These are phyloP conservation scores for Rutstroemia sp. DNA, from an alignment of 2,329 filamentous ascomycete species.

Conservation along the genomic window DNA sequence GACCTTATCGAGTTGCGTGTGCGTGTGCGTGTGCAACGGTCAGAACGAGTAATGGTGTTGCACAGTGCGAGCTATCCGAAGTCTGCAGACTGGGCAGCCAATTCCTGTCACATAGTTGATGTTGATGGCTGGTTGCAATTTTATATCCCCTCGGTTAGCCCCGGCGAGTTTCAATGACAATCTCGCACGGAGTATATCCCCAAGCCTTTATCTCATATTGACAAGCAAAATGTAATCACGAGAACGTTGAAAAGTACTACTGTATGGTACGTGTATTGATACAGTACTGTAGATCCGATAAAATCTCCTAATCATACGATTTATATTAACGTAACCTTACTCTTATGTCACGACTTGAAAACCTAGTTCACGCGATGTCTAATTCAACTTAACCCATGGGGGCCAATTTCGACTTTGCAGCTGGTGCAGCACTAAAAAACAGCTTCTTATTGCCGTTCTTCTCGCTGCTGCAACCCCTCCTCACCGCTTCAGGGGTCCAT, in stretches of 20 bases:
- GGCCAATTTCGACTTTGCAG: not conserved
- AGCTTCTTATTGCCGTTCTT: not conserved
- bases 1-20: not conserved
- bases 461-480: not conserved
- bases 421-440: not conserved
- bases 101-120: not conserved
- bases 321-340: not conserved
- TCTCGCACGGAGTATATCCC: not conserved
- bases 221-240: not conserved
- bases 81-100: not conserved
- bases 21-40: not conserved
- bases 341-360: conserved; percentile 2
- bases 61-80: not conserved
- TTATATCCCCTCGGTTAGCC: not conserved
- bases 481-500: conserved; percentile 1
- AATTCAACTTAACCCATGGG: not conserved
- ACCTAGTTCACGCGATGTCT: not conserved
- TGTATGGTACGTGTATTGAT: not conserved
- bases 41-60: not conserved
- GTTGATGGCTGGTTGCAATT: not conserved
- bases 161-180: not conserved
- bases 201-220: not conserved
- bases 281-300: not conserved
- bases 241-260: too few relatives aligned
- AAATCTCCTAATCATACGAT: not conserved